Percentiles rank a stretch among this genome's conserved stretches.
Evolutionary conservation across 768 basidiomycete genomes (phyloP).

Genomic region (Leccinellum albellum): DNA sequence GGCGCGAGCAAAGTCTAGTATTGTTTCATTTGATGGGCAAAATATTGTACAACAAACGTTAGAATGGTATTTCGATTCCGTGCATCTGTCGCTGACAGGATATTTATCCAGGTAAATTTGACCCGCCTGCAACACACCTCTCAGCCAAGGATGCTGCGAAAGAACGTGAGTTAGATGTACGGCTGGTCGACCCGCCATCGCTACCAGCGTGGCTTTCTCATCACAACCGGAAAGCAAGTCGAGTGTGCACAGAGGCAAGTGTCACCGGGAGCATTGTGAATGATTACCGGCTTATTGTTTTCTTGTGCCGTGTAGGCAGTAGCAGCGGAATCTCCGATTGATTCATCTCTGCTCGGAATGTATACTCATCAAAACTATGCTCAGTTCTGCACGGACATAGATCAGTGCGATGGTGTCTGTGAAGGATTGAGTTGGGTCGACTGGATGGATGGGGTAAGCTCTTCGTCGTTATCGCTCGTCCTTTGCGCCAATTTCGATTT

Average conservation of each 20-base stretch:
- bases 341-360: conserved; percentile 81
- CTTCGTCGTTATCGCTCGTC: background rate
- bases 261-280: background rate
- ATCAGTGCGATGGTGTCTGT: conserved; percentile 64
- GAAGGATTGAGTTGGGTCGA: conserved; percentile 81
- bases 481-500: background rate
- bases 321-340: conserved; percentile 84
- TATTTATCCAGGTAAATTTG: conserved; percentile 63
- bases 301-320: conserved; percentile 44
- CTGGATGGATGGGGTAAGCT: conserved; percentile 54
- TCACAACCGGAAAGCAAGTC: conserved; percentile 63
- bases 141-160: conserved; percentile 60
- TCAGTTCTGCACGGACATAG: conserved; percentile 74
- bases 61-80: background rate
- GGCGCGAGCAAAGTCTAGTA: conserved; percentile 80
- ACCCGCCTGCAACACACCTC: conserved; percentile 53
- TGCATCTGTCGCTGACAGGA: conserved; percentile 1
- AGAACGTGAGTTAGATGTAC: conserved; percentile 54
- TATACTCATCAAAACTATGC: conserved; percentile 95
- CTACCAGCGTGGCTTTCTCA: conserved; percentile 57
- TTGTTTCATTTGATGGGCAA: conserved; percentile 94
- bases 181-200: conserved; percentile 49
- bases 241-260: conserved; percentile 73
- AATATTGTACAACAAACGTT: conserved; percentile 93
- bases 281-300: background rate